These are phyloP conservation scores for Colletotrichum sp. DNA, from an alignment of 2,329 filamentous ascomycete genomes.

Conservation along the genomic window DNA sequence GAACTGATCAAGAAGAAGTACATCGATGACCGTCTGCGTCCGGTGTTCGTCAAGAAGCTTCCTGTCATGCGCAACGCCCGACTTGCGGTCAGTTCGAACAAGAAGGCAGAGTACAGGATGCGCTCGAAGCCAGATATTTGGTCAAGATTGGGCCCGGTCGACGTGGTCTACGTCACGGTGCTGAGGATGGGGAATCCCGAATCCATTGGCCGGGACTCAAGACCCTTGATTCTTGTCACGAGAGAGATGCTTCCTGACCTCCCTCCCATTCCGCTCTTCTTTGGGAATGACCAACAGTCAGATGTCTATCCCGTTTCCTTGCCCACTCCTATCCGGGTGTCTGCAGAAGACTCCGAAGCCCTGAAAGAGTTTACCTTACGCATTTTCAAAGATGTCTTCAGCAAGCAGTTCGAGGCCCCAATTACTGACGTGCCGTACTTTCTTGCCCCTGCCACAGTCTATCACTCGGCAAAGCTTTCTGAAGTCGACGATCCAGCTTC, in stretches of 20 bases:
- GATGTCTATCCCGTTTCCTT: conserved; percentile 57
- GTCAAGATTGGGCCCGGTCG: conserved; percentile 47
- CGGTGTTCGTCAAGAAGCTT: conserved; percentile 72
- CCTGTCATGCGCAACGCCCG: conserved; percentile 88
- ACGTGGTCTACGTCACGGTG: conserved; percentile 67
- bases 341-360: conserved; percentile 48
- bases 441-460: conserved; percentile 63
- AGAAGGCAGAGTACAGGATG: conserved; percentile 77
- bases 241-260: conserved; percentile 67
- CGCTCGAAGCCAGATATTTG: conserved; percentile 80
- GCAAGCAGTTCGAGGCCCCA: conserved; percentile 77
- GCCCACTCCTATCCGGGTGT: conserved; percentile 44
- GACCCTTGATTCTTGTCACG: conserved; percentile 74
- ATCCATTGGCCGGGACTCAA: conserved; percentile 63
- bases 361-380: conserved; percentile 77
- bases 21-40: conserved; percentile 77
- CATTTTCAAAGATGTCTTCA: conserved; percentile 85
- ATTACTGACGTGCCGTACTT: conserved; percentile 79
- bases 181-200: conserved; percentile 63
- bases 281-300: conserved; percentile 68
- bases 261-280: conserved; percentile 74
- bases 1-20: conserved; percentile 69
- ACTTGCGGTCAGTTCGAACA: conserved; percentile 81
- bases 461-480: conserved; percentile 28
- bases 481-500: conserved; percentile 16